Evolutionary conservation across 2,329 filamentous ascomycete genomes (phyloP).

Genomic region (Talaromyces sp.): DNA sequence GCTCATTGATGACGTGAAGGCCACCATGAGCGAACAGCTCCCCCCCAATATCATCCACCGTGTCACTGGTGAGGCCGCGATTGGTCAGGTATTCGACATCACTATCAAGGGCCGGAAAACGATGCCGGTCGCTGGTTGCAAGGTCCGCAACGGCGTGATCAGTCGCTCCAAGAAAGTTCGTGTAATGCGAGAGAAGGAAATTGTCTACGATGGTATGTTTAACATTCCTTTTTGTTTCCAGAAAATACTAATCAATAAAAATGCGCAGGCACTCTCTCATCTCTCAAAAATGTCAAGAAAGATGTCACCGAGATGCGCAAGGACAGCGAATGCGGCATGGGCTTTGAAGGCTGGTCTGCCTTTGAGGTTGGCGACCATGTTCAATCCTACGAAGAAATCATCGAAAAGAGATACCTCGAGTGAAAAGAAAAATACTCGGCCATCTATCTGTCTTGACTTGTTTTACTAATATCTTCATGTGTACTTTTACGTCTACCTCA

Average conservation of each 20-base stretch:
- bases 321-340: slow-evolving; percentile 88
- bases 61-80: slow-evolving; percentile 82
- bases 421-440: background rate
- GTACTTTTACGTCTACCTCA: background rate
- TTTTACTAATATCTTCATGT: background rate
- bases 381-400: slow-evolving; percentile 77
- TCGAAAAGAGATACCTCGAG: slow-evolving; percentile 59
- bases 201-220: slow-evolving; percentile 70
- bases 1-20: slow-evolving; percentile 47
- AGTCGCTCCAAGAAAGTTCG: slow-evolving; percentile 61
- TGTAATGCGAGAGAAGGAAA: slow-evolving; percentile 65
- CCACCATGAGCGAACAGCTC: slow-evolving; percentile 64
- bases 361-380: slow-evolving; percentile 79
- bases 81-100: slow-evolving; percentile 79
- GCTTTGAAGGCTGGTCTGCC: slow-evolving; percentile 73
- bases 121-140: slow-evolving; percentile 79
- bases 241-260: background rate
- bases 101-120: slow-evolving; percentile 67
- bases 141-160: slow-evolving; percentile 75
- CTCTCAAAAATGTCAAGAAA: slow-evolving; percentile 89
- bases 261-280: slow-evolving; percentile 64
- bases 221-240: slow-evolving; percentile 1
- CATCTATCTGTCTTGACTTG: background rate
- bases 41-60: slow-evolving; percentile 61
- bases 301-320: slow-evolving; percentile 86